phyloP scores from a whole-genome alignment of 495 filamentous ascomycete genomes.

The Podospora australis region DNA sequence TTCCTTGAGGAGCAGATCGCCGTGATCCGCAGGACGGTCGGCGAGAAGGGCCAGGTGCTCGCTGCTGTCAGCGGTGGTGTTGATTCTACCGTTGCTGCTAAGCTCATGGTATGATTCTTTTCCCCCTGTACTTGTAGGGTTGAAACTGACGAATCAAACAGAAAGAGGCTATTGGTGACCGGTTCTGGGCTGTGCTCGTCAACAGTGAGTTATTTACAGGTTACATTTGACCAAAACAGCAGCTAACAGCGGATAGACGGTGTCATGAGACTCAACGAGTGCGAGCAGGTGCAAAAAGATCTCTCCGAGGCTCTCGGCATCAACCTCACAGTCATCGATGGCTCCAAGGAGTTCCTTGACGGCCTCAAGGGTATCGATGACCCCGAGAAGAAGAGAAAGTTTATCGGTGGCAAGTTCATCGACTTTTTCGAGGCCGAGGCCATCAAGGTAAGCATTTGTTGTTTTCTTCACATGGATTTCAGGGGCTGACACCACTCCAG shows the following conservation, averaged over 20 bases:
- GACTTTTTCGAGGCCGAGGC: constrained; percentile 83
- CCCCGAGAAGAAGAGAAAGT: constrained; percentile 88
- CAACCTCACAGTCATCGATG: constrained; percentile 84
- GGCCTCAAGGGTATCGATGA: constrained; percentile 69
- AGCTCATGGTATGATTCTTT: constrained; percentile 53
- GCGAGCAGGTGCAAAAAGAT: constrained; percentile 66
- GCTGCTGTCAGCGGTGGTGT: constrained; percentile 87
- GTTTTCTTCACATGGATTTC: not conserved
- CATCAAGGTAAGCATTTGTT: constrained; percentile 34
- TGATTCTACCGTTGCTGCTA: constrained; percentile 84
- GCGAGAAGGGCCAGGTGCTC: constrained; percentile 72
- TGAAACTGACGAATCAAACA: constrained; percentile 11
- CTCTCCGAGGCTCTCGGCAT: constrained; percentile 75
- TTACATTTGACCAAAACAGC: not conserved
- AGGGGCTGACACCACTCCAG: not conserved
- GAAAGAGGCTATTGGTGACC: constrained; percentile 61
- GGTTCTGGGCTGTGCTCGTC: constrained; percentile 84
- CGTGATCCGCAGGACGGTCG: constrained; percentile 70
- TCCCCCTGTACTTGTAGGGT: not conserved
- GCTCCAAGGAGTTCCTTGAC: constrained; percentile 63
- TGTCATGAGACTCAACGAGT: constrained; percentile 82
- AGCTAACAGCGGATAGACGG: constrained; percentile 43
- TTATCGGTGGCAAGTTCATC: constrained; percentile 72
- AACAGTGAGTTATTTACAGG: constrained; percentile 45
- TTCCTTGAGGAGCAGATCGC: constrained; percentile 75